Base-by-base conservation (phyloP, 139 green algal genomes). In the Edaphochlamys debaryana region DNA sequence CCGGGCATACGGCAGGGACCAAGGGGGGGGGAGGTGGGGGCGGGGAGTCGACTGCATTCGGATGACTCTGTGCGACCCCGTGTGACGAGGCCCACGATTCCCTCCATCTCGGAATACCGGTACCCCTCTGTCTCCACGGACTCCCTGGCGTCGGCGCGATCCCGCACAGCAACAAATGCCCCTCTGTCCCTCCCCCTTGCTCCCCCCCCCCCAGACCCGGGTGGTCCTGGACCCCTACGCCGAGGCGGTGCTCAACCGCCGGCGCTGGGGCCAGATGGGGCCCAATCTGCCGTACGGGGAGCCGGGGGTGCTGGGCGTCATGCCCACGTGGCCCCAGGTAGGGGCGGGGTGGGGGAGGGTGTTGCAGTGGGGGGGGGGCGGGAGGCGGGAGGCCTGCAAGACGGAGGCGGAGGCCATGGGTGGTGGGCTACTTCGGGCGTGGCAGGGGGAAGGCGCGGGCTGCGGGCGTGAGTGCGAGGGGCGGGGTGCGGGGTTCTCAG, bases 171-270 rank as follows among this genome's bases (percentile, higher is more conserved):
- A n/a, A n/a, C n/a, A n/a, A n/a, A n/a, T n/a, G 48, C 54, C 32
- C 68, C 48, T 29, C 76, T 45, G 37, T 63, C 36, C 54, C 67
- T 15, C 67, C 42, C 27, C 37, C 62, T 29, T 29, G 36, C 6
- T 23, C n/a, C 41, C 29, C 58, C 58, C 48, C 41, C 22, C 27
- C 4, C 69, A 81, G 63, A 32, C 19, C 20, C 80, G 85, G 27
- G 87, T 99, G 4, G 68, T 99, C 30, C 52, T 99, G 27, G 97
- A 99, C 86, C 97, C 97, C 2, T 99, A 99, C 81, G 95, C 95
- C 9, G 90, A 75, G 32, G 85, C 92, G 30, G 86, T 98, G 29
- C 80, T 98, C 25, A 90, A 90, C 27, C 85, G 97, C 13, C 88
- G 89, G 22, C 62, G 82, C 23, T 99, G 95, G 87, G 95, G 95